A percentile compares a stretch with the other conserved stretches of the same genome.
Evolutionary conservation across 768 basidiomycete species (phyloP).

Genomic region (Mycena epipterygia): DNA sequence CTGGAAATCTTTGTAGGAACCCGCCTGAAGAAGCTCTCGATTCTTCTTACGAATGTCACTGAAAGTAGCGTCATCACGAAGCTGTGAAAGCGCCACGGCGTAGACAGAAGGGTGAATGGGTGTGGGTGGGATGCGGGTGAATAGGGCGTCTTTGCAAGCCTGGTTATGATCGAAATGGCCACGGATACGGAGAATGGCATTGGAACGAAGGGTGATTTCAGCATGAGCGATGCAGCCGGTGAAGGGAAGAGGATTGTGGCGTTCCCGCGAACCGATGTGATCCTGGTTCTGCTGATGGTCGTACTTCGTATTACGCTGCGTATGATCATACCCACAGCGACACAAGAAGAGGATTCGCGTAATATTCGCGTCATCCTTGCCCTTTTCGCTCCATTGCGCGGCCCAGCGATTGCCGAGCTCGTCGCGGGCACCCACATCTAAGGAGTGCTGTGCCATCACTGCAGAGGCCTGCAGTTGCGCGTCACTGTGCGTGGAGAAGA

Average conservation of each 20-base stretch:
- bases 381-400: too few species aligned
- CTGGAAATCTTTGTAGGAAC: too few species aligned
- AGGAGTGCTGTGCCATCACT: not conserved
- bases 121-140: not conserved
- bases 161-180: constrained; percentile 1
- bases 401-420: too few species aligned
- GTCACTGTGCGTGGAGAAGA: not conserved
- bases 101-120: not conserved
- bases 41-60: too few species aligned
- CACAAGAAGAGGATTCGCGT: not conserved
- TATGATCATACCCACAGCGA: not conserved
- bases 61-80: too few species aligned
- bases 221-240: constrained; percentile 2
- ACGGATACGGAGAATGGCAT: constrained; percentile 2
- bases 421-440: not conserved
- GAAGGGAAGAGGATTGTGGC: not conserved
- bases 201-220: not conserved
- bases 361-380: not conserved
- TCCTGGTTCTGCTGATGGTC: not conserved
- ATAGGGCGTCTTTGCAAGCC: not conserved
- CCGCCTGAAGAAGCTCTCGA: too few species aligned
- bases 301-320: not conserved
- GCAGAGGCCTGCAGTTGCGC: not conserved
- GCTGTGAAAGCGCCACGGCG: too few species aligned
- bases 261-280: not conserved